phyloP scores from a whole-genome alignment of 441 rosid species.

The Populus hybrid region DNA sequence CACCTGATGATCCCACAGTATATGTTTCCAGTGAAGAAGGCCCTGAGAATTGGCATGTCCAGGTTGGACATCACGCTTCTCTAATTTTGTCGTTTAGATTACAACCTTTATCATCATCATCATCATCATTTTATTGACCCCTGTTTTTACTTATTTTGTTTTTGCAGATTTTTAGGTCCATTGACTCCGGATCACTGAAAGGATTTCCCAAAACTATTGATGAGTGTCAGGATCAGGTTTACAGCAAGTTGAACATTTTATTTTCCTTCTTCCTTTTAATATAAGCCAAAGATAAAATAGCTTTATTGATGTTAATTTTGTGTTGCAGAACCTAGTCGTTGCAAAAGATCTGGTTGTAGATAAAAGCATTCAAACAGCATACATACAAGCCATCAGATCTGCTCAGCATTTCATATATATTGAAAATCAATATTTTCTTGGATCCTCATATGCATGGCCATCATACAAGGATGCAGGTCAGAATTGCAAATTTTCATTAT shows the following conservation, averaged over 20 bases:
- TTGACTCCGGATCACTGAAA: constrained; percentile 81
- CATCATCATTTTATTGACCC: constrained; percentile 1
- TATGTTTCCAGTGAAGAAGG: constrained; percentile 47
- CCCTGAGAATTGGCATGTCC: constrained; percentile 73
- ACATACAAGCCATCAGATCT: constrained; percentile 38
- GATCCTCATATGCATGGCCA: constrained; percentile 31
- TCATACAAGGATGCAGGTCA: constrained; percentile 19
- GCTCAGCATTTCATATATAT: constrained; percentile 40
- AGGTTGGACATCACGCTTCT: constrained; percentile 40
- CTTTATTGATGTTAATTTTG: background rate
- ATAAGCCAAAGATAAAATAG: background rate
- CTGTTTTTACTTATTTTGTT: constrained; percentile 10
- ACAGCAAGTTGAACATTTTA: constrained; percentile 1
- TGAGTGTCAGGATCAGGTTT: constrained; percentile 53
- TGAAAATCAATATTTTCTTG: constrained; percentile 42
- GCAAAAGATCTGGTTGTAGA: constrained; percentile 17
- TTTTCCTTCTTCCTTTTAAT: background rate
- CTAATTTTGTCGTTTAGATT: background rate
- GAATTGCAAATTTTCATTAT: background rate
- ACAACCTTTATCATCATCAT: background rate
- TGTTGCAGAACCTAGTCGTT: constrained; percentile 7
- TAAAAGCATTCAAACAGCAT: constrained; percentile 39
- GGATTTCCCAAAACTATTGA: constrained; percentile 70
- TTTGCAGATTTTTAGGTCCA: constrained; percentile 80
- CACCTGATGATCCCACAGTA: constrained; percentile 53